These are phyloP conservation scores for Metarhizium humberi DNA, from an alignment of 2,329 filamentous ascomycete species.

Conservation along the genomic window DNA sequence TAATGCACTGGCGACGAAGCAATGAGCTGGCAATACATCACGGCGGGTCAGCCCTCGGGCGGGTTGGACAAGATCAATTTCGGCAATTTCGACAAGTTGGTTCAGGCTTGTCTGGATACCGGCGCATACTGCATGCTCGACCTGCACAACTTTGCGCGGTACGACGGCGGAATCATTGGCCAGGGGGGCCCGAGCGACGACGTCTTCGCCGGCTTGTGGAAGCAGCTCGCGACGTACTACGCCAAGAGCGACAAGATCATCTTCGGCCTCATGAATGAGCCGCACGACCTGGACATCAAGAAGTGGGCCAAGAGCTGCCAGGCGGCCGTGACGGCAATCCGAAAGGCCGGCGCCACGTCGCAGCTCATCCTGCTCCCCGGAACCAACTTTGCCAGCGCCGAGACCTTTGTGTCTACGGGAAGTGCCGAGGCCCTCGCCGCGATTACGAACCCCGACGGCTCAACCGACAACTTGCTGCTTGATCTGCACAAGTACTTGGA, in stretches of 20 bases:
- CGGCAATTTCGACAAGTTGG: slow-evolving; percentile 42
- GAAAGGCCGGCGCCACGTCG: slow-evolving; percentile 51
- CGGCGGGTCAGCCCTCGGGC: slow-evolving; percentile 40
- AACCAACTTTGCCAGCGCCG: slow-evolving; percentile 46
- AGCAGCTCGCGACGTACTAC: slow-evolving; percentile 49
- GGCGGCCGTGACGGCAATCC: slow-evolving; percentile 54
- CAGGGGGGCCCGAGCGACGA: slow-evolving; percentile 54
- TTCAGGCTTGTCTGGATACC: slow-evolving; percentile 46
- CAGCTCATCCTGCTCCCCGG: slow-evolving; percentile 55
- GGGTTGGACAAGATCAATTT: slow-evolving; percentile 38
- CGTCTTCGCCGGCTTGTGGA: slow-evolving; percentile 50
- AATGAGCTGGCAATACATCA: slow-evolving; percentile 48
- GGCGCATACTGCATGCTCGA: slow-evolving; percentile 53
- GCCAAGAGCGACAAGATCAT: slow-evolving; percentile 37
- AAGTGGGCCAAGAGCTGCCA: slow-evolving; percentile 54
- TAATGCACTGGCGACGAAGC: slow-evolving; percentile 17
- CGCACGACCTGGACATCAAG: slow-evolving; percentile 48
- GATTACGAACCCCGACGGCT: slow-evolving; percentile 50
- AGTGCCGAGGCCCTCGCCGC: slow-evolving; percentile 40
- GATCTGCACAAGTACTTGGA: slow-evolving; percentile 56
- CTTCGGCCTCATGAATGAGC: slow-evolving; percentile 65
- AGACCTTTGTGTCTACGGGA: slow-evolving; percentile 36
- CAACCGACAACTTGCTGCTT: slow-evolving; percentile 44
- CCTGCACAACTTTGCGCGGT: slow-evolving; percentile 50
- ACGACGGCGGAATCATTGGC: slow-evolving; percentile 53